Conservation (phyloP, 768 basidiomycete species). For the Filobasidium floriforme region DNA sequence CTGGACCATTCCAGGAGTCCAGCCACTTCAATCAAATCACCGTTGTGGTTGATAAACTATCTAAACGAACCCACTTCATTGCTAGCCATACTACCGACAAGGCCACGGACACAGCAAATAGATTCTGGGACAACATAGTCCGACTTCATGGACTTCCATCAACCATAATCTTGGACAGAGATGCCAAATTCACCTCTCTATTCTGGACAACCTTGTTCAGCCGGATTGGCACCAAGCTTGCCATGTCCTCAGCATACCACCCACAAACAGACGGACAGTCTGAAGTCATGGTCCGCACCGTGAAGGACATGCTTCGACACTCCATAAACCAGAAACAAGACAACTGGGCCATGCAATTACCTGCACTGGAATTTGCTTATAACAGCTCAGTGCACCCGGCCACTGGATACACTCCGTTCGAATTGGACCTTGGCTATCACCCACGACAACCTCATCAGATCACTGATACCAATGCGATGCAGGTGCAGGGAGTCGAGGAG, state of each 20-base stretch:
- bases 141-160: conserved; percentile 43
- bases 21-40: conserved; percentile 37
- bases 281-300: conserved; percentile 30
- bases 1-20: conserved; percentile 5
- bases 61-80: conserved; percentile 48
- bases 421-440: too few species aligned
- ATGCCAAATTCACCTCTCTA: conserved; percentile 48
- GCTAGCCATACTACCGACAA: conserved; percentile 39
- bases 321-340: conserved; percentile 25
- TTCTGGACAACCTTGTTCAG: too few species aligned
- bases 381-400: not conserved
- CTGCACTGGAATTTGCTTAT: conserved; percentile 7
- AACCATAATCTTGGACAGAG: conserved; percentile 48
- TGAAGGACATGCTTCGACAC: conserved; percentile 16
- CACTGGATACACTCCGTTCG: not conserved
- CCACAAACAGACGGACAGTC: too few species aligned
- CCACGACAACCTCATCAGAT: too few species aligned
- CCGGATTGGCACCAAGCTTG: too few species aligned
- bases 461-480: too few species aligned
- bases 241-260: too few species aligned
- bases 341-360: conserved; percentile 28
- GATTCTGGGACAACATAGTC: too few species aligned
- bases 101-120: conserved; percentile 36
- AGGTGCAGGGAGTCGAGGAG: too few species aligned
- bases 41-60: conserved; percentile 46